A percentile compares a stretch with the other conserved stretches of the same genome.
Conservation (phyloP, 306 rosid genomes). For the Benincasa hispida region DNA sequence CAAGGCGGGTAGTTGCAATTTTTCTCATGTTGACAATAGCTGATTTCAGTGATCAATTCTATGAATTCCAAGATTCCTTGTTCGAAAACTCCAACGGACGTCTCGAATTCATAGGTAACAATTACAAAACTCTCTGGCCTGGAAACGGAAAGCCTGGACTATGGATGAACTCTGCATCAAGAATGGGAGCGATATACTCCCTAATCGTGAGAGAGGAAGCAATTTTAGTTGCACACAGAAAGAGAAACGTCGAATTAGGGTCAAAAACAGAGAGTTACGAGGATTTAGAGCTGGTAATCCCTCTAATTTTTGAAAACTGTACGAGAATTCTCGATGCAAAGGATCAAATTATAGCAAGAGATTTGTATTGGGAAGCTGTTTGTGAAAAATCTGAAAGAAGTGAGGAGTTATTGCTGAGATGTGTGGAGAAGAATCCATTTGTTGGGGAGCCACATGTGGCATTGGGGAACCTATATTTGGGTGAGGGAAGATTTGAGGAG, state of each 20-base stretch:
- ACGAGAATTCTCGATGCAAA: conserved; percentile 37
- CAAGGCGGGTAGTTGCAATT: conserved; percentile 50
- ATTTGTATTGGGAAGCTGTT: conserved; percentile 20
- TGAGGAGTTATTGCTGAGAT: no score
- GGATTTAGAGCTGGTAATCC: conserved; percentile 41
- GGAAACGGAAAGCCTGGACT: conserved; percentile 75
- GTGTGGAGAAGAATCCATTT: conserved; percentile 45
- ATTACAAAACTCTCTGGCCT: conserved; percentile 47
- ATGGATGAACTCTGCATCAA: conserved; percentile 67
- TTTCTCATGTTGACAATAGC: conserved; percentile 75
- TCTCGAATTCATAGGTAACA: conserved; percentile 49
- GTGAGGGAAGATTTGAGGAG: conserved; percentile 45
- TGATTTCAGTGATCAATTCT: conserved; percentile 66
- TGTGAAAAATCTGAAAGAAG: no score
- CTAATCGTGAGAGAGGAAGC: conserved; percentile 52
- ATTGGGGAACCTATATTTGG: conserved; percentile 46
- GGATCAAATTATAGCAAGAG: conserved; percentile 63
- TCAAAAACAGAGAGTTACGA: conserved; percentile 31
- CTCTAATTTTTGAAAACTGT: conserved; percentile 59
- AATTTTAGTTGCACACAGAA: conserved; percentile 32
- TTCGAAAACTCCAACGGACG: conserved; percentile 47
- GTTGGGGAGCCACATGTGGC: conserved; percentile 72
- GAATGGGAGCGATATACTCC: conserved; percentile 54
- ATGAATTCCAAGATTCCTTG: conserved; percentile 54
- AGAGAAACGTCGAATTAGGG: background rate